Evolutionary conservation across 257 asterid genomes (phyloP).

Genomic region (Rauvolfia tetraphylla): DNA sequence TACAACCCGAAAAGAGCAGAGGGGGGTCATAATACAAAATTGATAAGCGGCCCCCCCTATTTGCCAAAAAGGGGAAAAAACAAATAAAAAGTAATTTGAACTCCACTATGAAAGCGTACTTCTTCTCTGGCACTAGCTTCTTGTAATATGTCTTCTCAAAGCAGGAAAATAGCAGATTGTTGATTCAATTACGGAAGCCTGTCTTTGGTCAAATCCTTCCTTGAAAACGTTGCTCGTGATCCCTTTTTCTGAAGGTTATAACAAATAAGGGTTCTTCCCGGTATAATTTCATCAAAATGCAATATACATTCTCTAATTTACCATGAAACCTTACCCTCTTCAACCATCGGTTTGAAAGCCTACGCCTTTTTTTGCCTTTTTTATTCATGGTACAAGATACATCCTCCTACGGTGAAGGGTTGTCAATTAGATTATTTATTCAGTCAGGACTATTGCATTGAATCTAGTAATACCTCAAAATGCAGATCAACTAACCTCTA

Average conservation of each 20-base stretch:
- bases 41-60: not conserved
- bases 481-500: constrained; percentile 39
- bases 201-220: constrained; percentile 33
- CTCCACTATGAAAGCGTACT: not conserved
- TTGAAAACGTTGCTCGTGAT: constrained; percentile 24
- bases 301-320: not conserved
- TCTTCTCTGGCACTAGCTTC: not conserved
- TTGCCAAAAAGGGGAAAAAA: not conserved
- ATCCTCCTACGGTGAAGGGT: not conserved
- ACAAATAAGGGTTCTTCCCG: not conserved
- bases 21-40: constrained; percentile 2
- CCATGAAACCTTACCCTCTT: constrained; percentile 43
- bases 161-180: constrained; percentile 1
- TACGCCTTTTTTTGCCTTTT: constrained; percentile 42
- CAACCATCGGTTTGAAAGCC: constrained; percentile 32
- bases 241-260: constrained; percentile 28
- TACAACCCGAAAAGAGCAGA: not conserved
- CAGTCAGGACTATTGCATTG: constrained; percentile 5
- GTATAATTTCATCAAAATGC: not conserved
- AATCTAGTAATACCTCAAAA: constrained; percentile 8
- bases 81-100: not conserved
- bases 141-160: constrained; percentile 4
- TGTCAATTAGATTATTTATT: not conserved
- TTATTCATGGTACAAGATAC: constrained; percentile 21
- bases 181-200: constrained; percentile 41